These are phyloP conservation scores for Phyllosticta ampelicida DNA, from an alignment of 2,329 filamentous ascomycete genomes.

Conservation along the genomic window DNA sequence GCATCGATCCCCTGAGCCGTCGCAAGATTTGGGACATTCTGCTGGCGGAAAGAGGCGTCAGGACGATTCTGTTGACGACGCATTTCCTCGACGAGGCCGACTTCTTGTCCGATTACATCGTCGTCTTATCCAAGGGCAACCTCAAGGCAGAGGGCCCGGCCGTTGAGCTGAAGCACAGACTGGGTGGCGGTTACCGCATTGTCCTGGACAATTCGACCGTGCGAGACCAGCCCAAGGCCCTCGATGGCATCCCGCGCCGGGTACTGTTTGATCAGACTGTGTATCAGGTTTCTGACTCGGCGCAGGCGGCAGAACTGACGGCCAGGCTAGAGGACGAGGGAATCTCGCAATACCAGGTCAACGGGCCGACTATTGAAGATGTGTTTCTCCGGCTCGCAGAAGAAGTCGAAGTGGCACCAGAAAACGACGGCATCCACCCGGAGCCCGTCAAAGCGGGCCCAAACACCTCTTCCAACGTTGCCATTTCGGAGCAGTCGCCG, in stretches of 20 bases:
- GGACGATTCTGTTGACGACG: slow-evolving; percentile 81
- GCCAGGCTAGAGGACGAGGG: slow-evolving; percentile 54
- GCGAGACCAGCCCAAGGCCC: background rate
- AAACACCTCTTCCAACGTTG: slow-evolving; percentile 13
- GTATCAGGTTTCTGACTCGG: slow-evolving; percentile 60
- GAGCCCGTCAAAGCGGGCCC: slow-evolving; percentile 14
- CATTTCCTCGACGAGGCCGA: slow-evolving; percentile 94
- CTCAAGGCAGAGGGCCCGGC: slow-evolving; percentile 75
- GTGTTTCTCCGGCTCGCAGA: slow-evolving; percentile 81
- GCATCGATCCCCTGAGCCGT: slow-evolving; percentile 74
- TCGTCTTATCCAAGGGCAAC: slow-evolving; percentile 73
- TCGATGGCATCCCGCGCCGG: slow-evolving; percentile 21
- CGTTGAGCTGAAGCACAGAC: slow-evolving; percentile 69
- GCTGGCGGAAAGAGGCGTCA: slow-evolving; percentile 65
- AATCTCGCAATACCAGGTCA: slow-evolving; percentile 70
- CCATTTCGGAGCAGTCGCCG: slow-evolving; percentile 21
- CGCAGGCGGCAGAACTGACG: slow-evolving; percentile 61
- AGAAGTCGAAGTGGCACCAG: slow-evolving; percentile 44
- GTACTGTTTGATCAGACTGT: slow-evolving; percentile 59
- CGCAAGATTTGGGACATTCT: slow-evolving; percentile 93
- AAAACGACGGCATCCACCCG: slow-evolving; percentile 15
- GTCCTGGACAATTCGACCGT: slow-evolving; percentile 18
- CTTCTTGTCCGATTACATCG: slow-evolving; percentile 77
- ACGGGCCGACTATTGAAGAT: slow-evolving; percentile 83
- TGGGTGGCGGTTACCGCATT: slow-evolving; percentile 78